A percentile compares a stretch with the other conserved stretches of the same genome.
Conservation (phyloP, 192 early-diverging fungal species). For the Haplosporangium gracile region DNA sequence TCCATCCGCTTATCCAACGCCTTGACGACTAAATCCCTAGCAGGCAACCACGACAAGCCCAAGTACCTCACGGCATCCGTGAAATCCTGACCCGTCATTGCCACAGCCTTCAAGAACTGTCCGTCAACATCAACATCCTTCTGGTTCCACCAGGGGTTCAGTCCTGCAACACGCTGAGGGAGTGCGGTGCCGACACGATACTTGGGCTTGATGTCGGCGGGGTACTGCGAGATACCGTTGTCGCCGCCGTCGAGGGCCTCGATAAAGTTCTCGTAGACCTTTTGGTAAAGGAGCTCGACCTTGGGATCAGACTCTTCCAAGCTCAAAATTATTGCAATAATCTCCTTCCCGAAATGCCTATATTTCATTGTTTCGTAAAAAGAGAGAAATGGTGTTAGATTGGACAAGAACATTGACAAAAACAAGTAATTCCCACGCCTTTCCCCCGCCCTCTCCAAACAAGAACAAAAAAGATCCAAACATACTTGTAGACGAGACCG, state of each 20-base stretch:
- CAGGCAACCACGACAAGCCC: constrained; percentile 88
- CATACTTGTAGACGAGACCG: constrained; percentile 94
- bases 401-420: not conserved
- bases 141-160: constrained; percentile 98
- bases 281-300: constrained; percentile 80
- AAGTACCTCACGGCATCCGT: constrained; percentile 75
- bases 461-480: not conserved
- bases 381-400: not conserved
- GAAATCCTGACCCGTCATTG: constrained; percentile 86
- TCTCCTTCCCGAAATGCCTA: constrained; percentile 89
- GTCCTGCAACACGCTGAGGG: constrained; percentile 80
- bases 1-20: constrained; percentile 70
- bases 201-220: constrained; percentile 79
- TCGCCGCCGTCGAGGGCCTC: constrained; percentile 86
- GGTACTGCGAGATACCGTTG: constrained; percentile 94
- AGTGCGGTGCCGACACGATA: constrained; percentile 90
- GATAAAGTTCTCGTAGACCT: constrained; percentile 89
- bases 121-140: constrained; percentile 80
- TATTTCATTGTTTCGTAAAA: not conserved
- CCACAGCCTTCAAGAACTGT: constrained; percentile 76
- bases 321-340: constrained; percentile 73
- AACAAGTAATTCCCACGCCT: not conserved
- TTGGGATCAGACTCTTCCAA: constrained; percentile 64
- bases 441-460: too few species aligned
- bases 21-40: constrained; percentile 84